These are phyloP conservation scores for Globisporangium spiculum DNA, from an alignment of 352 stramenopile species.

Conservation along the genomic window DNA sequence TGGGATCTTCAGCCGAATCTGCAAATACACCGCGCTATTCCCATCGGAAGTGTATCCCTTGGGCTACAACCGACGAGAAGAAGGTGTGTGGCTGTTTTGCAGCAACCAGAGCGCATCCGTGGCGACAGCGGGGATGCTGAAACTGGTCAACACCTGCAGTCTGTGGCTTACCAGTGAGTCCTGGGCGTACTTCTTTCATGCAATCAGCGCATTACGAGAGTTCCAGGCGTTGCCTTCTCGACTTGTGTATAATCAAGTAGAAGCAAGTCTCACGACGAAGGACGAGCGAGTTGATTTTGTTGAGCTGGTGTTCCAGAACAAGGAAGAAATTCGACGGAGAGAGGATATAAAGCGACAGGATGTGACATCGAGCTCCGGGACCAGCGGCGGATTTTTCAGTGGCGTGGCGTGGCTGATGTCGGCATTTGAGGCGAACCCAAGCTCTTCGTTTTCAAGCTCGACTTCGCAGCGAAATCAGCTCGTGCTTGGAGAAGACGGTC, in stretches of 20 bases:
- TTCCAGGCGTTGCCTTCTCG: slow-evolving; percentile 55
- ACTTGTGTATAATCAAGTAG: slow-evolving; percentile 30
- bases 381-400: slow-evolving; percentile 58
- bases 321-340: slow-evolving; percentile 46
- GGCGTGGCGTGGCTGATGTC: slow-evolving; percentile 72
- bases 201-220: slow-evolving; percentile 54
- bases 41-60: slow-evolving; percentile 54
- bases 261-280: slow-evolving; percentile 23
- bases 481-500: slow-evolving; percentile 20
- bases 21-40: slow-evolving; percentile 62
- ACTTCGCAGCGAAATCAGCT: slow-evolving; percentile 3
- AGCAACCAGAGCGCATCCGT: slow-evolving; percentile 67
- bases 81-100: slow-evolving; percentile 60
- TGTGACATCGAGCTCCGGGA: slow-evolving; percentile 17
- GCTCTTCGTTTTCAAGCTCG: slow-evolving; percentile 16
- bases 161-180: slow-evolving; percentile 43
- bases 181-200: slow-evolving; percentile 69
- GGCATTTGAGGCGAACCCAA: slow-evolving; percentile 52
- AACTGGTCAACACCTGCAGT: slow-evolving; percentile 61
- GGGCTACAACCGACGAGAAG: slow-evolving; percentile 56
- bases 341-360: slow-evolving; percentile 41
- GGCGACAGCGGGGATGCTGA: slow-evolving; percentile 66
- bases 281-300: slow-evolving; percentile 59
- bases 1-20: slow-evolving; percentile 51
- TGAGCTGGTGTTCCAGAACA: slow-evolving; percentile 53